Base-by-base conservation (phyloP, 306 rosid genomes). In the Phaseolus lunatus region DNA sequence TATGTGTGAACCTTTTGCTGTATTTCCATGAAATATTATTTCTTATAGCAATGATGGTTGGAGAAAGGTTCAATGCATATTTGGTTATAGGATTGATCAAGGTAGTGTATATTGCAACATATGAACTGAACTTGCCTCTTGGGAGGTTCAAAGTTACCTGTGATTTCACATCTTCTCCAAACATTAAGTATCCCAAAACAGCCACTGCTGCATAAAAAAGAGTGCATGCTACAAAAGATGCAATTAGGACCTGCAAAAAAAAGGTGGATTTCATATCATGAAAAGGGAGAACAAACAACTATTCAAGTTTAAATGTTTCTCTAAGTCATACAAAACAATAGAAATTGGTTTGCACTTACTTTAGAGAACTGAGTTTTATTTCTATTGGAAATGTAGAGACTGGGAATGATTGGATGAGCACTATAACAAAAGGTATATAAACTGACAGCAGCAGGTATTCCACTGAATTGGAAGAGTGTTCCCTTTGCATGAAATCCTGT, bases 381-480 rank as follows among this genome's bases (percentile, higher is more conserved):
- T 39, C 67, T 86, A 90, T 86, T 91, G 2, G 96, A 87, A 49
- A 83, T 86, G 78, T 91, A 90, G 44, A 91, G 89, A 4, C 89
- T 86, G 8, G 97, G 97, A 62, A 91, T 85, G 49, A 93, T 81
- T 0, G 98, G 96, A 87, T 93, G 98, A 3, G 97, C 93, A 68
- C 97, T 87, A 19, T 86, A 93, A 70, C 96, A 91, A 5, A 93
- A 91, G 20, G 93, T 89, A 54, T 73, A 91, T 13, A 91, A 88
- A 72, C 93, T 87, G 8, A 93, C 79, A 16, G 93, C 79, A 16
- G 87, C 74, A 20, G 96, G 95, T 29, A 89, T 68, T 22, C 97
- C 98, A 31, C 70, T 82, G 88, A 72, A 88, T 23, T 75, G 80
- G 3, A 88, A 5, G 5, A 78, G 73, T 20, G 45, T 72, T 13